Conservation (phyloP, 164 flowering plant genomes). For the Chimonanthus praecox region DNA sequence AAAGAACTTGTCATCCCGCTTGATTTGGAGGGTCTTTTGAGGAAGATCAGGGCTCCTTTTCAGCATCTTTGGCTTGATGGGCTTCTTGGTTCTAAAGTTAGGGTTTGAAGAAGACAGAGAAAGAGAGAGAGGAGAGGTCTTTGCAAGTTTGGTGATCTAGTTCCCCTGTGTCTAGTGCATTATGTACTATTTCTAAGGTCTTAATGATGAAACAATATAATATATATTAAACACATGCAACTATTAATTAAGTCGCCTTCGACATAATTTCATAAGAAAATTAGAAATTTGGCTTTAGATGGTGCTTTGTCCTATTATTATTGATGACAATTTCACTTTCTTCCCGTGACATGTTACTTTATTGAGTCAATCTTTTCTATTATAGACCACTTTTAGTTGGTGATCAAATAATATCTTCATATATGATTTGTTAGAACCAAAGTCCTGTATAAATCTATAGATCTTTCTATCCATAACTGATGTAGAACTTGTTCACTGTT, state of each 20-base stretch:
- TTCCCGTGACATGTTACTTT: not conserved
- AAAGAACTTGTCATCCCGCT: conserved; percentile 52
- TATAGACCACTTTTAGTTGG: too few species aligned
- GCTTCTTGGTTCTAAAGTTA: not conserved
- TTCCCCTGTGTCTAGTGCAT: not conserved
- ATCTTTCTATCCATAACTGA: too few species aligned
- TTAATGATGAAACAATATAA: not conserved
- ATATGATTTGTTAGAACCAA: too few species aligned
- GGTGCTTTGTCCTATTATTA: too few species aligned
- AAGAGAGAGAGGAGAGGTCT: not conserved
- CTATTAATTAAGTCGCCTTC: not conserved
- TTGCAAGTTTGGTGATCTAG: not conserved
- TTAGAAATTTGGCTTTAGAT: not conserved
- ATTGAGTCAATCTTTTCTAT: not conserved
- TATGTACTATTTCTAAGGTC: not conserved
- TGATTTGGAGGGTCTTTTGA: conserved; percentile 31
- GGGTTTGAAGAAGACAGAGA: not conserved
- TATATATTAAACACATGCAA: not conserved
- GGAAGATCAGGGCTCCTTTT: conserved; percentile 15
- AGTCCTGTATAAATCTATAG: too few species aligned
- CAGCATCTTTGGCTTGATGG: conserved; percentile 16
- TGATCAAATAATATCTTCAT: too few species aligned
- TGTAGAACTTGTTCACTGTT: too few species aligned
- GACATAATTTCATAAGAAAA: not conserved
- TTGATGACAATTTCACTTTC: too few species aligned